Evolutionary conservation across 2,329 filamentous ascomycete species (phyloP).

Genomic region (Alternaria sp.): DNA sequence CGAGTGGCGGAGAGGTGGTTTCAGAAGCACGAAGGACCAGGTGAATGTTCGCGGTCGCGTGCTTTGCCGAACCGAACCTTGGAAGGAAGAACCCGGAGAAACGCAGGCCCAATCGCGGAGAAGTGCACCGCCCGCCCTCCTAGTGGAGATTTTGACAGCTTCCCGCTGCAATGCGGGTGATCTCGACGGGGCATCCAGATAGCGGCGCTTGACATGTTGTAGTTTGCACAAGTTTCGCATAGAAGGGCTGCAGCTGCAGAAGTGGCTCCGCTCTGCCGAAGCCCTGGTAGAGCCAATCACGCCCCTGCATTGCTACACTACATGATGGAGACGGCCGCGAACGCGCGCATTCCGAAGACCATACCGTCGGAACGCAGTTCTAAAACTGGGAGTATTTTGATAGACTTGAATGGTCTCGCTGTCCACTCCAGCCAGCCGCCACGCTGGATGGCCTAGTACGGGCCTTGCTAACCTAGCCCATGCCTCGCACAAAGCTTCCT

Average conservation of each 20-base stretch:
- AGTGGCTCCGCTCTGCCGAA: conserved; percentile 27
- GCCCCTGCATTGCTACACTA: conserved; percentile 22
- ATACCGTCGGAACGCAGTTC: conserved; percentile 28
- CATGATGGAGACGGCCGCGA: conserved; percentile 27
- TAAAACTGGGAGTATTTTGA: conserved; percentile 27
- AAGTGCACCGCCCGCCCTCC: conserved; percentile 19
- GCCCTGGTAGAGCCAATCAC: conserved; percentile 24
- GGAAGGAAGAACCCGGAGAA: conserved; percentile 31
- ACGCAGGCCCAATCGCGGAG: conserved; percentile 22
- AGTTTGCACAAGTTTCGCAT: conserved; percentile 17
- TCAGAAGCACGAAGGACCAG: conserved; percentile 29
- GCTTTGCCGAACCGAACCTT: conserved; percentile 28
- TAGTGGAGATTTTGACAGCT: conserved; percentile 15
- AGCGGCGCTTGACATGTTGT: conserved; percentile 14
- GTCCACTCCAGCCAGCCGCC: conserved; percentile 8
- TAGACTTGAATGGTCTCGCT: not conserved
- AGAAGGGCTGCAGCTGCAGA: conserved; percentile 7
- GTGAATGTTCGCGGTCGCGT: conserved; percentile 38
- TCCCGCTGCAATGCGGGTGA: not conserved
- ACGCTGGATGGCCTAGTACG: not conserved
- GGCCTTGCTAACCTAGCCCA: not conserved
- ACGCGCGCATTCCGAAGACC: conserved; percentile 43
- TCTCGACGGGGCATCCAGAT: not conserved
- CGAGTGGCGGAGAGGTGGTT: conserved; percentile 27
- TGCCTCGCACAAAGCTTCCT: conserved; percentile 3